Evolutionary conservation across 768 basidiomycete species (phyloP).

Genomic region (Porpolomopsis calyptriformis): DNA sequence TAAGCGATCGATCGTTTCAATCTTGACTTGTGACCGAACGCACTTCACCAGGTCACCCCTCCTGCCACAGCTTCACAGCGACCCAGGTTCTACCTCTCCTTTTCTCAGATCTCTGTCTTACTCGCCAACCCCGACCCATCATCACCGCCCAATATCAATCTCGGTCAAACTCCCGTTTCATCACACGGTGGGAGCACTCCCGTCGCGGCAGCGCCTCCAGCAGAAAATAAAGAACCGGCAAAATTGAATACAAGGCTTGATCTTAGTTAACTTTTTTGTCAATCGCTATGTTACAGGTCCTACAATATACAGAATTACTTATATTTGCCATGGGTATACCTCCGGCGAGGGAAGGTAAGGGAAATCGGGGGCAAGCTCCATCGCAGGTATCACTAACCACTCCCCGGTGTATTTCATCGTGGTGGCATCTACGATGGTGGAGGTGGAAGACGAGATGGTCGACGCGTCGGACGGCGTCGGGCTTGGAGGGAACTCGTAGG

Average conservation of each 20-base stretch:
- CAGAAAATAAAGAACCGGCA: not conserved
- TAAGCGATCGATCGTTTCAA: slow-evolving; percentile 21
- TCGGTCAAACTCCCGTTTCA: slow-evolving; percentile 46
- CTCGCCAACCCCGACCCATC: slow-evolving; percentile 11
- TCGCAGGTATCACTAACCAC: slow-evolving; percentile 15
- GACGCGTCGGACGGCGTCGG: slow-evolving; percentile 2
- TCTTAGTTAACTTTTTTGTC: slow-evolving; percentile 2
- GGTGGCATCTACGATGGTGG: not conserved
- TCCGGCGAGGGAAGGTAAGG: not conserved
- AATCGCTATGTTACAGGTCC: not conserved
- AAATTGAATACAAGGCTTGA: not conserved
- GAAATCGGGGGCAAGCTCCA: not conserved
- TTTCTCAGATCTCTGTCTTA: slow-evolving; percentile 21
- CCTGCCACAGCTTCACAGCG: slow-evolving; percentile 29
- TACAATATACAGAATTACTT: too few species aligned
- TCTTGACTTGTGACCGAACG: slow-evolving; percentile 2
- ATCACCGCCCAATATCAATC: slow-evolving; percentile 18
- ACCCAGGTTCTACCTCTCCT: slow-evolving; percentile 30
- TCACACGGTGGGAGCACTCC: slow-evolving; percentile 52
- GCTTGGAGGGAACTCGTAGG: slow-evolving; percentile 2
- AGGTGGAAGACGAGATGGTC: slow-evolving; percentile 2
- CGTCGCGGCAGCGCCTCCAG: slow-evolving; percentile 12
- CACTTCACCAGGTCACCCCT: slow-evolving; percentile 33
- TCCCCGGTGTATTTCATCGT: slow-evolving; percentile 12
- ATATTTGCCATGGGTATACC: too few species aligned